Base-by-base conservation (phyloP, 1,284 basidiomycete species). In the Ganoderma boninense region DNA sequence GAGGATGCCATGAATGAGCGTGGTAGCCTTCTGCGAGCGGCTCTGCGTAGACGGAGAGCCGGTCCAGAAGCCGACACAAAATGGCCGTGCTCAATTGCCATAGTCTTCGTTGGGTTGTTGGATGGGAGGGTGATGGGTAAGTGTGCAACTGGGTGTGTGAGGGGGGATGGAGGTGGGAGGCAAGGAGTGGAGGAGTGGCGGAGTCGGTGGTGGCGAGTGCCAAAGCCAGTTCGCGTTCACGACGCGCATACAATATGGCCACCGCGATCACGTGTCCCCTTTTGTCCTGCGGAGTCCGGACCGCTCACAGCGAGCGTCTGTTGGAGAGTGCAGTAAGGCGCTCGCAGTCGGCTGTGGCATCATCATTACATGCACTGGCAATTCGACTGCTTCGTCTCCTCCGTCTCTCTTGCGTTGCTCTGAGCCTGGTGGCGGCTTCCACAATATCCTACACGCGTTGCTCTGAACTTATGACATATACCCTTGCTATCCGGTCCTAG, bases 41-140 rank as follows among this genome's bases (percentile, higher is more conserved):
- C 20, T 23, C 35, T 32, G 29, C 42, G 62, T 11, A 69, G 62
- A 5, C 38, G 44, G 23, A 62, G 67, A 35, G 67, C n/a, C 1
- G 38, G 38, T 40, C n/a, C 10, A 18, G 43, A 18, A 44, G 69
- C 64, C 14, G 26, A 23, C 11, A 46, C 62, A 14, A 72, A 69
- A 29, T 66, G 68, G 56, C 68, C 69, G 56, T 68, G 67, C n/a
- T n/a, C 46, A 54, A 14, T 46, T 40, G 52, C 26, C 43, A 46
- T 46, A 16, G 60, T 11, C 23, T 18, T 40, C n/a, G n/a, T 13
- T 26, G 23, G 23, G n/a, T 44, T 52, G 35, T 38, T 20, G 14
- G n/a, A 14, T 23, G 4, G 23, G 49, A 49, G n/a, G n/a, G 6
- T 10, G 49, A 13, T 13, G 26, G 13, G 11, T 54, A 8, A 8